These are phyloP conservation scores for Polytrichum commune DNA, from an alignment of 225 moss, liverwort and hornwort genomes.

Conservation along the genomic window DNA sequence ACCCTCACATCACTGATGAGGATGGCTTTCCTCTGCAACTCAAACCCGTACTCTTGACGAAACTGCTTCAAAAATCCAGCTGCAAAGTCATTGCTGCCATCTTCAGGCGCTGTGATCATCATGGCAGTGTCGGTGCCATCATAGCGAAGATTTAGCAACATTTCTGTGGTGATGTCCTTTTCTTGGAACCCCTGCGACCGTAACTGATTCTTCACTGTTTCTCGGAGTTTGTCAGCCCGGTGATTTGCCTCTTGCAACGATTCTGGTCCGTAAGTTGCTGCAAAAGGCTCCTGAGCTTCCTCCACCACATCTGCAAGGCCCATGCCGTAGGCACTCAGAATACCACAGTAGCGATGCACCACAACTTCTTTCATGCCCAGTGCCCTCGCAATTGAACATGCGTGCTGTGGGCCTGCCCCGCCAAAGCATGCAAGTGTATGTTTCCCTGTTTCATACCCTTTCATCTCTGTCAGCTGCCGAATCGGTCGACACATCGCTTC, in stretches of 20 bases:
- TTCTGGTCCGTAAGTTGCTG: slow-evolving; percentile 66
- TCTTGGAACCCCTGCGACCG: slow-evolving; percentile 68
- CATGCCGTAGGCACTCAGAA: slow-evolving; percentile 98
- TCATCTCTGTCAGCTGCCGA: slow-evolving; percentile 99
- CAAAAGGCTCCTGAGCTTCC: slow-evolving; percentile 96
- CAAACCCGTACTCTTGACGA: slow-evolving; percentile 96
- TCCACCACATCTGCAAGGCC: slow-evolving; percentile 97
- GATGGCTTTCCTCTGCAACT: slow-evolving; percentile 77
- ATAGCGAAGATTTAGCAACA: slow-evolving; percentile 89
- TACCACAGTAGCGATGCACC: slow-evolving; percentile 90
- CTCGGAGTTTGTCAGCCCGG: slow-evolving; percentile 50
- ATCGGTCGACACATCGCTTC: slow-evolving; percentile 99
- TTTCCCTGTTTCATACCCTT: slow-evolving; percentile 88
- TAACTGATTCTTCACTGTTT: slow-evolving; percentile 66
- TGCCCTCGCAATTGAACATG: slow-evolving; percentile 88
- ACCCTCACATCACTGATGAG: slow-evolving; percentile 89
- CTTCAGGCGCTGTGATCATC: slow-evolving; percentile 78
- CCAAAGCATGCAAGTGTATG: slow-evolving; percentile 96
- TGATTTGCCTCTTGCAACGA: slow-evolving; percentile 63
- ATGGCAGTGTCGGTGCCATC: slow-evolving; percentile 97
- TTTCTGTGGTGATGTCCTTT: slow-evolving; percentile 65
- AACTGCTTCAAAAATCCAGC: slow-evolving; percentile 87
- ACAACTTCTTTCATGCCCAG: slow-evolving; percentile 92
- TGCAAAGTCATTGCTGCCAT: slow-evolving; percentile 65
- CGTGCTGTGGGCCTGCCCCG: slow-evolving; percentile 98